Evolutionary conservation across 2,329 filamentous ascomycete species (phyloP), one percentile per base, ranked within the genome.

Genomic region (Monilinia aucupariae): DNA sequence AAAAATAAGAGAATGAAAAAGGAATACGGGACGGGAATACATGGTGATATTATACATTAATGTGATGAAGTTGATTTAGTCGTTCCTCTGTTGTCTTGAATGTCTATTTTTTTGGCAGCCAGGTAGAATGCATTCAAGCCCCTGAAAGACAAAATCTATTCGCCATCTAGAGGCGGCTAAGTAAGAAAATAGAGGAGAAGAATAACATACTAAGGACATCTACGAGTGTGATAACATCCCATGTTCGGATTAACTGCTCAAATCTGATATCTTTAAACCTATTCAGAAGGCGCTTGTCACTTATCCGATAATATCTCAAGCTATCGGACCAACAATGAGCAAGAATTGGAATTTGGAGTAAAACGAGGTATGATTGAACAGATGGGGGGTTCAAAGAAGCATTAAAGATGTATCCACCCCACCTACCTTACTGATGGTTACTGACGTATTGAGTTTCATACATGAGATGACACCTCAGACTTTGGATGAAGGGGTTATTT

Each of bases 1-100:
- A 30, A 41, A 15, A 15, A 7, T 22, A 56, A 64, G 39, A 61
- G 59, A 55, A 65, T 64, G 64, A 61, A 65, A 65, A 63, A 64
- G 54, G 65, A 66, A 68, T n/a, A n/a, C 62, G 65, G 58, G 64
- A 65, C 66, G 63, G 55, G 68, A 67, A 67, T 58, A 65, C 59
- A 64, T 64, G 47, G 45, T 58, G 55, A 53, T 66, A 62, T 69
- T 66, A 65, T 65, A 65, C 56, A 39, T 58, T n/a, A n/a, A n/a
- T n/a, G 22, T 41, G 37, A 45, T 47, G 27, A 20, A 25, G 10
- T 37, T 27, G 41, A 8, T 22, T 41, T 61, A 12, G 5, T 43
- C 4, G 20, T 41, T 53, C 15, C 22, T 54, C 39, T 39, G 22
- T 52, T 20, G 27, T 60, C 20, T 25, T 39, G 27, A 52, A 22